These are phyloP conservation scores for Ceratocystis smalleyi DNA, from an alignment of 2,329 filamentous ascomycete genomes.

Conservation along the genomic window DNA sequence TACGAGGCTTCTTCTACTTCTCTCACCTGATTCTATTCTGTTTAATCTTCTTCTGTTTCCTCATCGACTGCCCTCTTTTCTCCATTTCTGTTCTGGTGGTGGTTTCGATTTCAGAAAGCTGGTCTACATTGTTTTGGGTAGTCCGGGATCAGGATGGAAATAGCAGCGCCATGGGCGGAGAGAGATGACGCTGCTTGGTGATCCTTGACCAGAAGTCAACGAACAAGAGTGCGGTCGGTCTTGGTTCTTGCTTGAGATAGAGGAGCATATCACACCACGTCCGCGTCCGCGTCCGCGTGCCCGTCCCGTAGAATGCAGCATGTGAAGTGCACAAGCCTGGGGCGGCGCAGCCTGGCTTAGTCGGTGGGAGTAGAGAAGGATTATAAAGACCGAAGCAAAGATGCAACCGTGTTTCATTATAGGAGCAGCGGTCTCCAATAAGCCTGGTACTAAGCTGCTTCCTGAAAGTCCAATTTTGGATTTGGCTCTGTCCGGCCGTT, in stretches of 20 bases:
- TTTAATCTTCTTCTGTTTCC: constrained; percentile 5
- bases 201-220: too few relatives aligned
- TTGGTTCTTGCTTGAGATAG: too few relatives aligned
- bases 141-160: not conserved
- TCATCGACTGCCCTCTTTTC: not conserved
- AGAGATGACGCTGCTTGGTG: too few relatives aligned
- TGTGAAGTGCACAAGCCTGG: too few relatives aligned
- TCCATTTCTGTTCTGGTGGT: not conserved
- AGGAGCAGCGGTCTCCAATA: not conserved
- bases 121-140: not conserved
- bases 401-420: not conserved
- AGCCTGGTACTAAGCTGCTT: not conserved
- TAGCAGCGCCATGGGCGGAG: not conserved
- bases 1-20: not conserved
- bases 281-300: too few relatives aligned
- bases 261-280: too few relatives aligned
- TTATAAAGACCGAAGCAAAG: not conserved
- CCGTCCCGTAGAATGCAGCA: too few relatives aligned
- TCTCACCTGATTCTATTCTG: not conserved
- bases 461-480: not conserved
- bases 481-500: not conserved
- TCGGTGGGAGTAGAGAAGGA: too few relatives aligned
- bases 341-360: too few relatives aligned
- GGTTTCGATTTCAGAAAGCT: not conserved
- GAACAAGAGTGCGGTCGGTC: too few relatives aligned